Base-by-base conservation (phyloP, 139 green algal genomes). In the Coccomyxa sp. region DNA sequence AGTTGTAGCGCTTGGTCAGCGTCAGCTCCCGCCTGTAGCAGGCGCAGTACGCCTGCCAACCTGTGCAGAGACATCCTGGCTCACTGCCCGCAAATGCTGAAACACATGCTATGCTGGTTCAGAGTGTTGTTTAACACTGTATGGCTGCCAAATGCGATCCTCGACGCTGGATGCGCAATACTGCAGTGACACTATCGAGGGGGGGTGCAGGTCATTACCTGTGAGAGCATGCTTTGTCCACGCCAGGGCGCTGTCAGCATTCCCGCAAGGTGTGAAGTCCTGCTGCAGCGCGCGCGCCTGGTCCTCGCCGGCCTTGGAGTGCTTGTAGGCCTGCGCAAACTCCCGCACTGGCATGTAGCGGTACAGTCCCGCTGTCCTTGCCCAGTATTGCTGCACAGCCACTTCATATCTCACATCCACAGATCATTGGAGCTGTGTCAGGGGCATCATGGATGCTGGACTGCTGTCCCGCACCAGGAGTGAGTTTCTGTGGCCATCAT, bases 321-420 rank as follows among this genome's bases (percentile, higher is more conserved):
- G 36, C 12, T 74, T 29, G 54, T 79, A 89, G 7, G 84, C 84
- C 22, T 81, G 68, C 7, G 76, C 68, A 34, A 89, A 82, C 8
- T 75, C 34, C 22, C 68, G 22, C 29, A 89, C 79, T 39, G 84
- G 74, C 39, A 89, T 55, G 55, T 73, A 83, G 12, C 75, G 27
- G 24, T 84, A 85, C 34, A 70, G 44, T 33, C 39, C 16, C 8
- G 29, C 8, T 8, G 35, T 39, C 6, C 37, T 35, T 2, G 39
- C 40, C 80, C 80, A 85, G 70, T 84, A 85, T 78, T 88, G 83
- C 80, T 82, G 74, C 79, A 81, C n/a, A n/a, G n/a, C n/a, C n/a
- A n/a, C n/a, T n/a, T n/a, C n/a, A n/a, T n/a, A n/a, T n/a, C n/a
- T n/a, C n/a, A n/a, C n/a, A n/a, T n/a, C n/a, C n/a, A n/a, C n/a